phyloP scores from a whole-genome alignment of 2,329 filamentous ascomycete species.

The Stromatinia cepivora region DNA sequence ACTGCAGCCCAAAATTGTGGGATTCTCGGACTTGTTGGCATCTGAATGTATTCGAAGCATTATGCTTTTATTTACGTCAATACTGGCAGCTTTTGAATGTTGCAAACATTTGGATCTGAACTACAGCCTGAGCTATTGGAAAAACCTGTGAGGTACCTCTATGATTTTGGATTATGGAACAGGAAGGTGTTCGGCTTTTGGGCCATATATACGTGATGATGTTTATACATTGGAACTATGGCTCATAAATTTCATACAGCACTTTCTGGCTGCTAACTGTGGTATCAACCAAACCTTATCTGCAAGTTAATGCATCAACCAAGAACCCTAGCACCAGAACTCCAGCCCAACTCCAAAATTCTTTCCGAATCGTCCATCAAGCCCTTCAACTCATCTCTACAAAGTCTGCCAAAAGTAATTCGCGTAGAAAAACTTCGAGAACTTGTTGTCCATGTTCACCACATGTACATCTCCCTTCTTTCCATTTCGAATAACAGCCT shows the following conservation, averaged over 20 bases:
- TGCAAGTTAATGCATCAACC: constrained; percentile 1
- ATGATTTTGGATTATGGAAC: neutral
- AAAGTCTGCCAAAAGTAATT: constrained; percentile 95
- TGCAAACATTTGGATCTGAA: neutral
- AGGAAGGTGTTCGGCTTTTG: neutral
- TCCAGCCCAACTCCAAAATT: constrained; percentile 4
- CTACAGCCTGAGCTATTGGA: neutral
- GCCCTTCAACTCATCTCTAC: constrained; percentile 45
- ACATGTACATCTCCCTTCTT: constrained; percentile 91
- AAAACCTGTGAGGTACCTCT: neutral
- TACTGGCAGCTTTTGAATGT: neutral
- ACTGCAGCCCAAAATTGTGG: neutral
- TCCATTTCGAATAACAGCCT: constrained; percentile 82
- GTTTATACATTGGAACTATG: constrained; percentile 8
- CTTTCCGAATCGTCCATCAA: neutral
- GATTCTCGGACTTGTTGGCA: neutral
- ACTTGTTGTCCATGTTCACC: constrained; percentile 90
- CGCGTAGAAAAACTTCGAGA: constrained; percentile 87
- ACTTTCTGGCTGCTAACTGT: neutral
- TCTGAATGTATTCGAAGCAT: too few species aligned
- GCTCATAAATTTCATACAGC: constrained; percentile 8
- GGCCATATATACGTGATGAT: neutral
- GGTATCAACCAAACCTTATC: constrained; percentile 10
- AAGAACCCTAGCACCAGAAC: neutral
- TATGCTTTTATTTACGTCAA: too few species aligned